A percentile compares a stretch with the other conserved stretches of the same genome.
Conservation (phyloP, 306 rosid genomes). For the Pachyrhizus erosus region DNA sequence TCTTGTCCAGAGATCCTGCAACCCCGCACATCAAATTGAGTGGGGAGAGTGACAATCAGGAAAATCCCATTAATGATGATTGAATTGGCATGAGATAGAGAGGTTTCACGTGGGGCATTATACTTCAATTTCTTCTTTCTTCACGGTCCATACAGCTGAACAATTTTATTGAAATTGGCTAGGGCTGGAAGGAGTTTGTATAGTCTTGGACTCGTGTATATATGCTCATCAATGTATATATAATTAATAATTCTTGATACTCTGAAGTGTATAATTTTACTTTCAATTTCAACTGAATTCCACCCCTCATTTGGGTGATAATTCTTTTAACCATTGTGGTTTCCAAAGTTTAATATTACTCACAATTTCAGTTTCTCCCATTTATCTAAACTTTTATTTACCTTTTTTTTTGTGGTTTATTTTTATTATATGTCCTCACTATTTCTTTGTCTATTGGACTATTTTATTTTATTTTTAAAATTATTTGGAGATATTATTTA, state of each 20-base stretch:
- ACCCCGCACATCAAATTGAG: slow-evolving; percentile 59
- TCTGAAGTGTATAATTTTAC: slow-evolving; percentile 28
- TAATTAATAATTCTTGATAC: slow-evolving; percentile 35
- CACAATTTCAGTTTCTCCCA: not conserved
- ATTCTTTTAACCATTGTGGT: not conserved
- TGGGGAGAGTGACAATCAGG: slow-evolving; percentile 42
- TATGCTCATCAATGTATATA: slow-evolving; percentile 45
- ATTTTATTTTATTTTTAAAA: not conserved
- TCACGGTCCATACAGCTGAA: slow-evolving; percentile 34
- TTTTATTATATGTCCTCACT: not conserved
- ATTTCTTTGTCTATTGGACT: not conserved
- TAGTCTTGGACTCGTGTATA: slow-evolving; percentile 42
- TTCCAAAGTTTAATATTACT: not conserved
- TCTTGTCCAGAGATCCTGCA: slow-evolving; percentile 67
- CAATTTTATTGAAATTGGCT: slow-evolving; percentile 35
- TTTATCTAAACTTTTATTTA: not conserved
- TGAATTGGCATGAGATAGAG: slow-evolving; percentile 31
- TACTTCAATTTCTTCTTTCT: slow-evolving; percentile 28
- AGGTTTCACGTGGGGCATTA: slow-evolving; percentile 10
- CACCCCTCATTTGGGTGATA: not conserved
- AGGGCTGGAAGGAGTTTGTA: slow-evolving; percentile 42
- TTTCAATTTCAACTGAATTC: slow-evolving; percentile 13
- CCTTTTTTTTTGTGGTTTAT: not conserved
- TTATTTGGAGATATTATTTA: not conserved
- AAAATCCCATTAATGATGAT: slow-evolving; percentile 37